These are phyloP conservation scores for Mortierella claussenii DNA, from an alignment of 192 early-diverging fungal genomes.

Conservation along the genomic window DNA sequence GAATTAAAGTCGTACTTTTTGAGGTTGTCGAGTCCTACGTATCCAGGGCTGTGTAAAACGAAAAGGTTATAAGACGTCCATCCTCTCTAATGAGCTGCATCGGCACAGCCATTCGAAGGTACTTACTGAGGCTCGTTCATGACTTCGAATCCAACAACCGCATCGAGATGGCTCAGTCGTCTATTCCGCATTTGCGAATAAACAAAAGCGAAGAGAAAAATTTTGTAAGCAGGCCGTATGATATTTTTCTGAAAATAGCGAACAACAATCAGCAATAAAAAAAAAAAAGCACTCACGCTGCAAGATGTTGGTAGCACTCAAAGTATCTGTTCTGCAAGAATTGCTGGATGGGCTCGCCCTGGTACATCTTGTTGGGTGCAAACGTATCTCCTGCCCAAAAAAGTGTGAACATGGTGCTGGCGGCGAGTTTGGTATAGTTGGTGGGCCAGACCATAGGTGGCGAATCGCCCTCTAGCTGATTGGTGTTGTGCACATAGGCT, in stretches of 20 bases:
- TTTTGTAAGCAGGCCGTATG: not conserved
- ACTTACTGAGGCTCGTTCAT: slow-evolving; percentile 78
- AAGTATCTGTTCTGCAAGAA: slow-evolving; percentile 76
- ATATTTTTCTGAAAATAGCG: slow-evolving; percentile 10
- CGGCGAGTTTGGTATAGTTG: slow-evolving; percentile 87
- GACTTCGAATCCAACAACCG: slow-evolving; percentile 82
- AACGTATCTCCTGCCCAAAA: slow-evolving; percentile 83
- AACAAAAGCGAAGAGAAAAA: not conserved
- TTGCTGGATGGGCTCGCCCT: slow-evolving; percentile 71
- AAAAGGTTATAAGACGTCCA: too few relatives aligned
- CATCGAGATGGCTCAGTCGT: slow-evolving; percentile 68
- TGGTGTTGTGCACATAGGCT: slow-evolving; percentile 80
- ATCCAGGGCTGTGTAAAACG: slow-evolving; percentile 63
- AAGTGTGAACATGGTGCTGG: slow-evolving; percentile 85
- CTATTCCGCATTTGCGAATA: slow-evolving; percentile 32
- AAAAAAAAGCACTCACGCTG: slow-evolving; percentile 51
- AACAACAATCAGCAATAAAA: not conserved
- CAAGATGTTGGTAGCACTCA: slow-evolving; percentile 73
- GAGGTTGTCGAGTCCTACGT: slow-evolving; percentile 72
- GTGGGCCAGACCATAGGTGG: slow-evolving; percentile 85
- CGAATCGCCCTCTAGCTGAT: slow-evolving; percentile 55
- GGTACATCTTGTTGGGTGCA: slow-evolving; percentile 70
- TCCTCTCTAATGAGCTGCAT: too few relatives aligned
- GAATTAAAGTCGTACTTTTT: slow-evolving; percentile 69
- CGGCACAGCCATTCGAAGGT: not conserved